Conservation (phyloP, 371 early-diverging fungal genomes). For the Apophysomyces elegans region DNA sequence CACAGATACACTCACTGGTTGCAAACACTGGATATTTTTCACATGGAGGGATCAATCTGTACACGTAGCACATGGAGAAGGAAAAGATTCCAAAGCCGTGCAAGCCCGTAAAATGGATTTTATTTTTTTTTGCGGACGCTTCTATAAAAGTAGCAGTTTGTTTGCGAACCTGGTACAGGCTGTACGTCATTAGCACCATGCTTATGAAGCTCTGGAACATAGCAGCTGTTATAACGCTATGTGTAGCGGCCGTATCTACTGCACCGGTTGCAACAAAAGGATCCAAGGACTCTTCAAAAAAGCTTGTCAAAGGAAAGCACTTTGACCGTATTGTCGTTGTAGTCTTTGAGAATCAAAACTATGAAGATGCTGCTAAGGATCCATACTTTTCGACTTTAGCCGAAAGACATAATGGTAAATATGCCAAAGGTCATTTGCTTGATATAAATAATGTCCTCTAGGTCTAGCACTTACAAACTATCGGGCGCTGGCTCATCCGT, state of each 20-base stretch:
- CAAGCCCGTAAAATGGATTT: neutral
- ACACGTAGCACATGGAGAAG: neutral
- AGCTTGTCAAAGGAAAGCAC: constrained; percentile 32
- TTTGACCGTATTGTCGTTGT: constrained; percentile 45
- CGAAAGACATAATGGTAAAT: constrained; percentile 27
- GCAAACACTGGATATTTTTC: neutral
- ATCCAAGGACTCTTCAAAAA: neutral
- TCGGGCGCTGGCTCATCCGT: constrained; percentile 15
- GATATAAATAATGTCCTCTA: neutral
- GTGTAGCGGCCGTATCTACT: neutral
- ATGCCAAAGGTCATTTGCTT: neutral
- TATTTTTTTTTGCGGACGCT: neutral
- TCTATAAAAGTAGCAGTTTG: neutral
- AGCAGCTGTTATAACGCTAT: neutral
- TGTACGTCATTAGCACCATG: neutral
- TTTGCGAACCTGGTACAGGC: neutral
- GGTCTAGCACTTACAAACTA: constrained; percentile 22
- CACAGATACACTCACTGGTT: neutral
- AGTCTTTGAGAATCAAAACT: constrained; percentile 48
- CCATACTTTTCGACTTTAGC: constrained; percentile 37
- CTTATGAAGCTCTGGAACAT: neutral
- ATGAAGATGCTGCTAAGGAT: constrained; percentile 26
- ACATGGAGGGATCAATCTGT: neutral
- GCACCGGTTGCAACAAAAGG: neutral
- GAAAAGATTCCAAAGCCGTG: neutral